Base-by-base conservation (phyloP, 2,329 filamentous ascomycete species). In the Clarireedia hainanense region DNA sequence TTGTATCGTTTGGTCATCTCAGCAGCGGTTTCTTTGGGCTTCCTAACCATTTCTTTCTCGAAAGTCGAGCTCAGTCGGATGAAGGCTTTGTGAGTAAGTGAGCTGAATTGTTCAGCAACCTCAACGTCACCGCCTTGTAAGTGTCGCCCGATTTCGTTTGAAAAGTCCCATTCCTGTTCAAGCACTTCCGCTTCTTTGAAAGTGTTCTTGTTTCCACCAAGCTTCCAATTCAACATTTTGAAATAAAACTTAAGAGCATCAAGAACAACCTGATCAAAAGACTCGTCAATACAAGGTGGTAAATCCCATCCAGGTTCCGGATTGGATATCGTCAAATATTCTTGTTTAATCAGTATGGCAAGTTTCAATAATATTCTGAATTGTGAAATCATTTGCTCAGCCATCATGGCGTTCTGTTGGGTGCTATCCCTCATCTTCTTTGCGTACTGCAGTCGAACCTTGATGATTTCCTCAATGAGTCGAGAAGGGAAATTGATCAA, bases 1-100 rank as follows among this genome's bases (percentile, higher is more conserved):
- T 96, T 97, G 76, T 97, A 99, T 47, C 94, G 84, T 74, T 95
- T 96, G 71, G 94, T 95, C 87, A 96, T 95, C 60, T 96, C 92
- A 7, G 83, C 75, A 0, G 86, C 83, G 56, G 86, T 87, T 72
- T 97, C 91, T 63, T 91, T 90, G 1, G 89, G 85, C 64, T 89
- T 87, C 55, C 86, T 82, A 62, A 92, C 87, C 50, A 97, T 77
- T 70, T 99, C 94, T 64, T 85, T 86, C 70, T 97, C 94, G 64
- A 97, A 99, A 17, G 94, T 94, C 59, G 85, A 80, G 67, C 89
- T 95, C 52, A 99, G 78, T 50, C 94, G 86, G 64, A 88, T 88
- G 58, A 97, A 79, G 7, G 92, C 91, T 72, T 96, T 97, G 67
- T 89, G 91, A 1, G 94, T 97, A 60, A 99, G 78, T 26, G 89